A percentile compares a stretch with the other conserved stretches of the same genome.
Conservation (phyloP, 441 rosid species). For the Rhodomyrtus psidioides region DNA sequence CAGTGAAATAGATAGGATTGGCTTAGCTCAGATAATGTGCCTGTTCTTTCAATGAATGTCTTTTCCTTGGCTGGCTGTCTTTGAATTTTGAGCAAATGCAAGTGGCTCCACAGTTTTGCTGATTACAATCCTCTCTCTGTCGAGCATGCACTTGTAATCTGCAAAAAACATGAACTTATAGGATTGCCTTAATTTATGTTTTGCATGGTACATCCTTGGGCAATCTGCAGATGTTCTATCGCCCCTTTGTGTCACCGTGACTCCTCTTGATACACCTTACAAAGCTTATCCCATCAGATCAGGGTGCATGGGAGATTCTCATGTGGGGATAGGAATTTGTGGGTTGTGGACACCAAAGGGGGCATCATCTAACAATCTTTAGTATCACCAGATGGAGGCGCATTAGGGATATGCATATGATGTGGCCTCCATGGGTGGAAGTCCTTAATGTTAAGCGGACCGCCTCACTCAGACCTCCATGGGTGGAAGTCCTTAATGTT, state of each 20-base stretch:
- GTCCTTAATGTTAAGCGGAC: neutral
- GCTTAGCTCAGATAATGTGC: neutral
- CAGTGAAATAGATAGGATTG: neutral
- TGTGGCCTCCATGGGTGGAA: neutral
- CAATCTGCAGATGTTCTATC: neutral
- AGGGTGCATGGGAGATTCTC: neutral
- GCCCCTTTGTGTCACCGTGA: neutral
- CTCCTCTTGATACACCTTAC: neutral
- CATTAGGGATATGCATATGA: neutral
- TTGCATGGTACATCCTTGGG: neutral
- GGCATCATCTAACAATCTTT: neutral
- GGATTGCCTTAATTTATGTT: neutral
- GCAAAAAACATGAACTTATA: neutral
- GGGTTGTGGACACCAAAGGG: neutral
- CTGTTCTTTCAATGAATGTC: neutral
- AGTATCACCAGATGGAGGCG: neutral
- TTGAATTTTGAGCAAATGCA: neutral
- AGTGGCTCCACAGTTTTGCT: neutral
- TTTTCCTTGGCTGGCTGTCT: neutral
- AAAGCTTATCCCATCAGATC: neutral
- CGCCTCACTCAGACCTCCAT: neutral
- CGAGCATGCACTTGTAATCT: neutral
- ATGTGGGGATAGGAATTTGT: neutral
- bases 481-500: neutral
- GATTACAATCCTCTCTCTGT: neutral